phyloP scores from a whole-genome alignment of 148 eudicot genomes.

The Chenopodium album region DNA sequence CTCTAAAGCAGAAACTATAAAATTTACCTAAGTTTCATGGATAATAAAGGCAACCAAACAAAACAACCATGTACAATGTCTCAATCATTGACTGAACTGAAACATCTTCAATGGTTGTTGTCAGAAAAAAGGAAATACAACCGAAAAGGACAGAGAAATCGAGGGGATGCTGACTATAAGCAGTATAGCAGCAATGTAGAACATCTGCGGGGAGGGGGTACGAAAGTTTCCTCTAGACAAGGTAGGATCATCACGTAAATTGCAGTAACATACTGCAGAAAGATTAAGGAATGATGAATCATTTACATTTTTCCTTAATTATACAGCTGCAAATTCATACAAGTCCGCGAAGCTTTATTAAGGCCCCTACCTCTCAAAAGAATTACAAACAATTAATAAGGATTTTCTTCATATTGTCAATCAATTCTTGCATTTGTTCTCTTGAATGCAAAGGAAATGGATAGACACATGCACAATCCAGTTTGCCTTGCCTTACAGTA shows the following conservation, averaged over 20 bases:
- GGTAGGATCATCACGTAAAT: background rate
- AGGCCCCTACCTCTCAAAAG: conserved; percentile 4
- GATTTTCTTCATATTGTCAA: conserved; percentile 56
- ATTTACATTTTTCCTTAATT: conserved; percentile 5
- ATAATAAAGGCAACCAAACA: no score
- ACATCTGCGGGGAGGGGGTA: background rate
- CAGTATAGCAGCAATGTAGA: background rate
- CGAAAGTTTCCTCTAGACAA: background rate
- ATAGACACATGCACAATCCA: conserved; percentile 80
- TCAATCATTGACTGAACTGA: background rate
- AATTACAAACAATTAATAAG: conserved; percentile 35
- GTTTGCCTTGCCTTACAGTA: conserved; percentile 56
- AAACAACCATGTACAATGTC: background rate
- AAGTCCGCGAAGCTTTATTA: background rate
- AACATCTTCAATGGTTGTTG: background rate
- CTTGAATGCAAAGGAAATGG: conserved; percentile 84
- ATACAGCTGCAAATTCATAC: background rate
- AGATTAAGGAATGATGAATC: background rate
- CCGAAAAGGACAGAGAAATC: background rate
- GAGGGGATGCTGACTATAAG: background rate
- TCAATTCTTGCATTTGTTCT: conserved; percentile 71
- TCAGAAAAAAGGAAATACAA: background rate
- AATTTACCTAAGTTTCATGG: no score
- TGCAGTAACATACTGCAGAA: background rate
- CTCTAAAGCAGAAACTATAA: no score